These are phyloP conservation scores for Melaleuca quinquenervia DNA, from an alignment of 345 rosid species.

Conservation along the genomic window DNA sequence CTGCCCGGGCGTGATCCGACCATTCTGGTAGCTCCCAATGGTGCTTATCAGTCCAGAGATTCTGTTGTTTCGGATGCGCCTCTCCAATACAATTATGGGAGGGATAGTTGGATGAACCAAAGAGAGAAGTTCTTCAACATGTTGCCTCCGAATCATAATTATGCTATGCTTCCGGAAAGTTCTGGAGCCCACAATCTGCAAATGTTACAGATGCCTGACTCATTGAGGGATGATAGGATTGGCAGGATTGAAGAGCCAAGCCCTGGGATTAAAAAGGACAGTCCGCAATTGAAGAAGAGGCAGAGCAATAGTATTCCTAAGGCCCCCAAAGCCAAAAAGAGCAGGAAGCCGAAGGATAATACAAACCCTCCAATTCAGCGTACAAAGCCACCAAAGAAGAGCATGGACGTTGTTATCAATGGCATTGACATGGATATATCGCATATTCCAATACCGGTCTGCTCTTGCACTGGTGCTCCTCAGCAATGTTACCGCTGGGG, in stretches of 20 bases:
- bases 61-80: constrained; percentile 40
- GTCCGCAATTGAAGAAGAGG: constrained; percentile 50
- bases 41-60: constrained; percentile 48
- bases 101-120: constrained; percentile 58
- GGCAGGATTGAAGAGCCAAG: constrained; percentile 36
- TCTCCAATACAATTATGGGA: constrained; percentile 48
- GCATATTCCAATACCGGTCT: constrained; percentile 73
- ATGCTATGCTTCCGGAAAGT: constrained; percentile 47
- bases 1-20: constrained; percentile 55
- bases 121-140: constrained; percentile 66
- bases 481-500: constrained; percentile 99
- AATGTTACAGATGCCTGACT: constrained; percentile 43
- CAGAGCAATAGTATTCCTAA: constrained; percentile 37
- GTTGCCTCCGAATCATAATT: constrained; percentile 34
- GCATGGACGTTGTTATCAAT: constrained; percentile 67
- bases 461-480: constrained; percentile 90
- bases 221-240: constrained; percentile 39
- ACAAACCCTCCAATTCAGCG: constrained; percentile 29
- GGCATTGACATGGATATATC: constrained; percentile 89
- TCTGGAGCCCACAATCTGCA: constrained; percentile 55
- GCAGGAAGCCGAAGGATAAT: constrained; percentile 68
- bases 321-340: constrained; percentile 63
- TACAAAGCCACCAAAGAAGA: constrained; percentile 72
- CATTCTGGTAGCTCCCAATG: constrained; percentile 42
- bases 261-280: constrained; percentile 26